phyloP scores from a whole-genome alignment of 1,284 basidiomycete species.

The Lentinula novae-zelandiae region DNA sequence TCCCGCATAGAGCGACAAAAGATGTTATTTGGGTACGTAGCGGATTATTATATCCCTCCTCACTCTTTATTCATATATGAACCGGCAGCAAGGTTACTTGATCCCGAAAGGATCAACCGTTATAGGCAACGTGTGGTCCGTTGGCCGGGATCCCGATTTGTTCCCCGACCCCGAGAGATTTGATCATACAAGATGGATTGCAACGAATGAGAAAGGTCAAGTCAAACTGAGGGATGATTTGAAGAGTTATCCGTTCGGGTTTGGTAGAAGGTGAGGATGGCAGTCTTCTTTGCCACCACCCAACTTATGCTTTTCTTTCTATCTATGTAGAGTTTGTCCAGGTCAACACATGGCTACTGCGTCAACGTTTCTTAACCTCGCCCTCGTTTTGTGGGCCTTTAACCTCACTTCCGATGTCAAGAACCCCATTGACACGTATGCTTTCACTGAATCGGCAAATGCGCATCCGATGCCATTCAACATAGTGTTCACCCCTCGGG shows the following conservation, averaged over 20 bases:
- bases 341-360: slow-evolving; percentile 55
- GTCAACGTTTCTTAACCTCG: slow-evolving; percentile 57
- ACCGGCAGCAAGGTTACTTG: slow-evolving; percentile 41
- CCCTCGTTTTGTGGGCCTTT: slow-evolving; percentile 61
- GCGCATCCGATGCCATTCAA: slow-evolving; percentile 54
- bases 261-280: slow-evolving; percentile 45
- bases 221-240: slow-evolving; percentile 44
- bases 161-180: slow-evolving; percentile 60
- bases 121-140: slow-evolving; percentile 61
- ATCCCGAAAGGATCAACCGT: slow-evolving; percentile 60
- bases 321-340: slow-evolving; percentile 44
- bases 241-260: slow-evolving; percentile 52
- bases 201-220: slow-evolving; percentile 30
- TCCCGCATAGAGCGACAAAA: slow-evolving; percentile 53
- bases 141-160: slow-evolving; percentile 49
- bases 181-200: slow-evolving; percentile 56
- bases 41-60: slow-evolving; percentile 11
- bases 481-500: slow-evolving; percentile 44
- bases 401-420: slow-evolving; percentile 40
- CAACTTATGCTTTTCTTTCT: background rate
- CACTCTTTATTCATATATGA: background rate
- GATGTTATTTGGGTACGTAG: slow-evolving; percentile 53
- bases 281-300: background rate
- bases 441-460: slow-evolving; percentile 55
- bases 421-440: slow-evolving; percentile 51